These are phyloP conservation scores for Leucocoprinus sp. DNA, from an alignment of 768 basidiomycete species.

Conservation along the genomic window DNA sequence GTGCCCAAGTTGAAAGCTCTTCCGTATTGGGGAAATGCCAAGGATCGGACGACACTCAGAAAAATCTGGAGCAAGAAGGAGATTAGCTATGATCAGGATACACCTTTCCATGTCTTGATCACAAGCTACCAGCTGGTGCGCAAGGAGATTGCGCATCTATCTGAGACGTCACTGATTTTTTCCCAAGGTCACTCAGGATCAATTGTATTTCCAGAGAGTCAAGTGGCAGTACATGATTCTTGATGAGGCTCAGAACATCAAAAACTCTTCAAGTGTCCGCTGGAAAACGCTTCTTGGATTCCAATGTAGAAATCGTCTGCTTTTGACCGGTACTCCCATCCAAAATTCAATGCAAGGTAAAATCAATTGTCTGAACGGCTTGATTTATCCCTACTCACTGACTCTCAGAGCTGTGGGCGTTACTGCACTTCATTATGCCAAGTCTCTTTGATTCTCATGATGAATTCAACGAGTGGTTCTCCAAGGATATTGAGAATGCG, in stretches of 20 bases:
- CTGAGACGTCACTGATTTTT: not conserved
- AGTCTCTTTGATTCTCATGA: slow-evolving; percentile 98
- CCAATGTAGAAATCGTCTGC: slow-evolving; percentile 89
- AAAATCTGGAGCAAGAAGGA: slow-evolving; percentile 99
- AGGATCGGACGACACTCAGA: slow-evolving; percentile 87
- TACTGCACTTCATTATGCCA: slow-evolving; percentile 99
- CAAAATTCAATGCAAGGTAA: slow-evolving; percentile 99
- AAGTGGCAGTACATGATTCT: slow-evolving; percentile 99
- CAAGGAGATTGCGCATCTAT: slow-evolving; percentile 11
- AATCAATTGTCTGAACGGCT: not conserved
- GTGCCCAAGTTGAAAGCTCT: slow-evolving; percentile 89
- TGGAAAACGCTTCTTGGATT: slow-evolving; percentile 98
- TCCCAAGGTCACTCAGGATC: slow-evolving; percentile 82
- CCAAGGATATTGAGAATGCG: slow-evolving; percentile 96
- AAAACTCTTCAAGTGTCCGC: slow-evolving; percentile 89
- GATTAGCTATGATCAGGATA: slow-evolving; percentile 89
- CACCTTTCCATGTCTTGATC: slow-evolving; percentile 93
- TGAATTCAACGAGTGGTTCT: slow-evolving; percentile 99
- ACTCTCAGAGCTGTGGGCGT: slow-evolving; percentile 84
- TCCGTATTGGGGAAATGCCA: slow-evolving; percentile 97
- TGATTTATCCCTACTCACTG: slow-evolving; percentile 9
- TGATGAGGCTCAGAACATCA: slow-evolving; percentile 99
- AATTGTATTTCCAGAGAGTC: slow-evolving; percentile 94
- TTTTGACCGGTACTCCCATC: slow-evolving; percentile 96
- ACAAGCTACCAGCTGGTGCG: slow-evolving; percentile 93